Evolutionary conservation across 1,139 yeast species (phyloP), one percentile per base, ranked within the genome.

Genomic region (Debaryomyces coudertii): DNA sequence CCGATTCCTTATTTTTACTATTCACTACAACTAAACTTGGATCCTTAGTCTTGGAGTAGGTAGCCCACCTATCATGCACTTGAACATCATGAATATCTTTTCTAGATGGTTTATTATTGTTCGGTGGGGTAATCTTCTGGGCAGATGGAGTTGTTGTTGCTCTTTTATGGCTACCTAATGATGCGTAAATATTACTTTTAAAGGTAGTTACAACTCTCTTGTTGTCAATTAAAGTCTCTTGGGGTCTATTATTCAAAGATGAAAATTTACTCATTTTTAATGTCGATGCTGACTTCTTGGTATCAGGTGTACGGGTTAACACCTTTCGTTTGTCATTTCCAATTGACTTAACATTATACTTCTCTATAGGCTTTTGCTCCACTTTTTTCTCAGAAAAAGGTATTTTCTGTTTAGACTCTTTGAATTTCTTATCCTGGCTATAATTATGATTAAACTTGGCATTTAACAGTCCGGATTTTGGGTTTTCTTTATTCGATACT

Each of bases 141-240:
- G 27, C 35, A 9, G 22, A 5, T n/a, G 40, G 16, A 14, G 7
- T 15, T 3, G 22, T 15, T 3, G 22, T 18, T 27, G 15, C 29
- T 14, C 37, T 42, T 15, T 33, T 43, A 28, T 43, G 28, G 9
- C 18, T 23, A 5, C 31, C 30, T 28, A 43, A 34, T 2, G 46
- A 43, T 9, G 42, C 29, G 25, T 38, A 43, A 7, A 24, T 22
- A 38, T 43, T 43, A 33, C 36, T 27, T 31, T 38, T 43, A 34
- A 43, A 43, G 4, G 46, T 38, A 8, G 46, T 37, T 14, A 43
- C 40, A 7, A 42, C 33, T 24, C 20, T 30, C 6, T 16, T 31
- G 16, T 23, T 31, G 8, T 30, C 23, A 23, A 23, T 3, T 12
- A 16, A 12, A 14, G 11, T 36, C 5, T 14, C 30, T 5, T 5